Evolutionary conservation across 2,329 filamentous ascomycete genomes (phyloP).

Genomic region (Dactylella cylindrospora): DNA sequence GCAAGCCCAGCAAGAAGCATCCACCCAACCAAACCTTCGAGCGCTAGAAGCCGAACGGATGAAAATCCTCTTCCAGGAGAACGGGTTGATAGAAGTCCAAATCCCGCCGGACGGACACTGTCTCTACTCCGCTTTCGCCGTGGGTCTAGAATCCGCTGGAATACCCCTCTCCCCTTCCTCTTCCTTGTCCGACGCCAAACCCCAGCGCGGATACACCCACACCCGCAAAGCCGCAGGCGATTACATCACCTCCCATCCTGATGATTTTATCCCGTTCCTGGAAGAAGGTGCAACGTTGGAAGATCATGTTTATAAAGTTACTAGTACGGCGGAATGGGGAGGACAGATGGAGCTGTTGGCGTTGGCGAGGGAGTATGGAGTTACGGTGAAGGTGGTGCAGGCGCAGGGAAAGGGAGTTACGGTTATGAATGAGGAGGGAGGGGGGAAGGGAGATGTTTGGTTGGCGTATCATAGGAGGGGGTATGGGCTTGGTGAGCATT

Average conservation of each 20-base stretch:
- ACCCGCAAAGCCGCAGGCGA: slow-evolving; percentile 72
- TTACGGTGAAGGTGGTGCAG: slow-evolving; percentile 82
- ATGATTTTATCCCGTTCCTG: slow-evolving; percentile 83
- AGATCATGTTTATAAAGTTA: slow-evolving; percentile 72
- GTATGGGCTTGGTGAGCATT: slow-evolving; percentile 93
- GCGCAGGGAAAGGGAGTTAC: slow-evolving; percentile 79
- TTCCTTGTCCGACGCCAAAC: slow-evolving; percentile 14
- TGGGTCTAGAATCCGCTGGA: slow-evolving; percentile 64
- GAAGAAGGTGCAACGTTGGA: slow-evolving; percentile 69
- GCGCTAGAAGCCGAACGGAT: slow-evolving; percentile 70
- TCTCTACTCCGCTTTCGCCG: slow-evolving; percentile 85
- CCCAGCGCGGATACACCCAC: slow-evolving; percentile 61
- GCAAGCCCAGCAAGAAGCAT: slow-evolving; percentile 73
- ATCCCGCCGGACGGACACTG: slow-evolving; percentile 93
- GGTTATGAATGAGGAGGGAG: slow-evolving; percentile 56
- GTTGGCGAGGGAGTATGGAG: slow-evolving; percentile 74
- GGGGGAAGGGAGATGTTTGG: slow-evolving; percentile 64
- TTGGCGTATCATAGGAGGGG: slow-evolving; percentile 92
- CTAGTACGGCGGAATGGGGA: slow-evolving; percentile 91
- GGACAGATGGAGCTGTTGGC: slow-evolving; percentile 88
- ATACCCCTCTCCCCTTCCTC: slow-evolving; percentile 8
- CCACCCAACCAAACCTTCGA: slow-evolving; percentile 71
- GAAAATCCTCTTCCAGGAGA: slow-evolving; percentile 64
- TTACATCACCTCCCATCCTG: slow-evolving; percentile 72
- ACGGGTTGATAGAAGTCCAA: slow-evolving; percentile 70